Conservation (phyloP, 2,329 filamentous ascomycete genomes). For the Pyrenophora teres region DNA sequence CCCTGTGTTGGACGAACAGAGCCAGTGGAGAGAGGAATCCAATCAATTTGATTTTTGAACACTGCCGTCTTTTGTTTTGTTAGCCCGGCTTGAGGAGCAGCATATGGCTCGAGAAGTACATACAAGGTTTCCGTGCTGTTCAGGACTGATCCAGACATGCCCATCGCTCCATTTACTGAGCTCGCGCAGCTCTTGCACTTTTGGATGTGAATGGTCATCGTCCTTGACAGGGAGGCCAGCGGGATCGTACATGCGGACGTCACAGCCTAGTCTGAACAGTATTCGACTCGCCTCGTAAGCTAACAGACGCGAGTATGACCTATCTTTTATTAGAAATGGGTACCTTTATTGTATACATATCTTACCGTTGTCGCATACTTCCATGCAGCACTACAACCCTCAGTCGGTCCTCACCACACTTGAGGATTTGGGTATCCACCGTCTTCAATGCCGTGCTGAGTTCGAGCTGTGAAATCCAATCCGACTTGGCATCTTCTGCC, state of each 20-base stretch:
- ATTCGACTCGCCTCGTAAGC: constrained; percentile 65
- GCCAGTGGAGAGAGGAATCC: constrained; percentile 67
- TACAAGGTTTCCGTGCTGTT: constrained; percentile 69
- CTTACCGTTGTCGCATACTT: constrained; percentile 56
- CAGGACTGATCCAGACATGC: constrained; percentile 68
- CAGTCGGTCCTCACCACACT: constrained; percentile 48
- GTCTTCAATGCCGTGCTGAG: constrained; percentile 59
- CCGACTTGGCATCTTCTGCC: constrained; percentile 44
- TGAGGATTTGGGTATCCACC: constrained; percentile 54
- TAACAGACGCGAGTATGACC: constrained; percentile 65
- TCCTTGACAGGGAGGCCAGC: constrained; percentile 66
- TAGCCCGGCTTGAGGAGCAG: background rate
- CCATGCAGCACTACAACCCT: constrained; percentile 66
- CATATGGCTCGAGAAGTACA: constrained; percentile 10
- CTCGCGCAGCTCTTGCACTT: constrained; percentile 66
- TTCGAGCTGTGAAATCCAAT: constrained; percentile 64
- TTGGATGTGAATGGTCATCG: constrained; percentile 62
- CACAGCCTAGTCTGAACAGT: constrained; percentile 67
- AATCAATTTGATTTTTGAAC: constrained; percentile 74
- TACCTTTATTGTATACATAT: background rate
- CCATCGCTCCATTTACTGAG: constrained; percentile 69
- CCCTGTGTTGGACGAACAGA: constrained; percentile 69
- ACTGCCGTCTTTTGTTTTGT: constrained; percentile 58
- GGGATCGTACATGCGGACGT: constrained; percentile 67
- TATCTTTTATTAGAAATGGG: constrained; percentile 15